Base-by-base conservation (phyloP, 2,329 filamentous ascomycete genomes). In the Tolypocladium amazonense region DNA sequence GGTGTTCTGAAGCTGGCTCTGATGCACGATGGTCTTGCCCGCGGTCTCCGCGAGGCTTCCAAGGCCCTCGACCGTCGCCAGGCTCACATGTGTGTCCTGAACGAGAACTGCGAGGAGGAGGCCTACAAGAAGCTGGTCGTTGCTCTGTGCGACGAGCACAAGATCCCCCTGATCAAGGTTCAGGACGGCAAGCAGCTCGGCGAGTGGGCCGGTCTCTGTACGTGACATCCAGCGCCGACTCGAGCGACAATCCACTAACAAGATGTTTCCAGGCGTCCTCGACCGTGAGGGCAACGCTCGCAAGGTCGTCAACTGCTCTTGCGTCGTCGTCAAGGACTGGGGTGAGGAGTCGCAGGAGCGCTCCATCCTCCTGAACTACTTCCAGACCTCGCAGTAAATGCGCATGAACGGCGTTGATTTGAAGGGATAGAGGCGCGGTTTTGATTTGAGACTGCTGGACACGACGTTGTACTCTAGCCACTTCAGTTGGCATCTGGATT, bases 231-330 rank as follows among this genome's bases (percentile, higher is more conserved):
- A 5, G 12, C 43, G 6, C 54, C 27, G 4, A 60, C 61, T 9
- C n/a, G 53, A 33, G 8, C 35, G 43, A 45, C 38, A 38, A 57
- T n/a, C 47, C 65, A 60, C 74, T 77, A 73, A 76, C 65, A 60
- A 61, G 20, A 20, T 53, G 57, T 59, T 56, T 58, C 61, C 59
- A 97, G 93, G 93, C 83, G 92, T 97, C 72, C 88, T 99, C 73
- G 94, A 99, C 84, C 93, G 94, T 76, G 94, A 99, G 83, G 94
- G 94, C 73, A 99, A 99, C 81, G 92, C 94, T 74, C 90, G 94
- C 81, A 99, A 99, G 89, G 93, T 99, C 71, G 94, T 99, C 84
- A 99, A 99, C 90, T 99, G 94, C 92, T 97, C 93, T 76, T 97
- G 94, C 86, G 94, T 99, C 74, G 94, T 99, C 65, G 94, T 99